phyloP scores from a whole-genome alignment of 2,329 filamentous ascomycete genomes.

The Stemphylium beticola region DNA sequence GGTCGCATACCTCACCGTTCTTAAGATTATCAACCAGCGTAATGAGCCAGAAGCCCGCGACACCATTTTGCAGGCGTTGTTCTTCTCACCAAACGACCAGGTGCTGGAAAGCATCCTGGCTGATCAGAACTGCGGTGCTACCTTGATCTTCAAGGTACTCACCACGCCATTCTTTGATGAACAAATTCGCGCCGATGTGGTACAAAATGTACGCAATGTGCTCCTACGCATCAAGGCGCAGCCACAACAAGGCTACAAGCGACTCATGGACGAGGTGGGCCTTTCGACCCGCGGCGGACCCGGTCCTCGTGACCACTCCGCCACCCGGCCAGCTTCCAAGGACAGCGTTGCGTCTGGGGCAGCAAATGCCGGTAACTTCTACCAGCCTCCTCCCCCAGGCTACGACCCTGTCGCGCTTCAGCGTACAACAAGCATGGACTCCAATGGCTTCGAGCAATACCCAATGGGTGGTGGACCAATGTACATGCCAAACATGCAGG shows the following conservation, averaged over 20 bases:
- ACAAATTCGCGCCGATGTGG: constrained; percentile 81
- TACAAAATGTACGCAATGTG: constrained; percentile 90
- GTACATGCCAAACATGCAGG: constrained; percentile 49
- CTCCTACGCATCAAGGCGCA: constrained; percentile 90
- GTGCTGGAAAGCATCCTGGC: constrained; percentile 87
- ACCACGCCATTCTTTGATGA: constrained; percentile 98
- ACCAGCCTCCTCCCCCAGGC: constrained; percentile 43
- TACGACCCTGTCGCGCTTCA: constrained; percentile 54
- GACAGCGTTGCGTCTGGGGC: constrained; percentile 40
- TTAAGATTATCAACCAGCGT: constrained; percentile 98
- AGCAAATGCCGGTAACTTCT: constrained; percentile 44
- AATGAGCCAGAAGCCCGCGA: constrained; percentile 92
- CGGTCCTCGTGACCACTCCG: constrained; percentile 44
- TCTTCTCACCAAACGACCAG: constrained; percentile 88
- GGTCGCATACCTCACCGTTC: constrained; percentile 93
- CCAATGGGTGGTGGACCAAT: constrained; percentile 44
- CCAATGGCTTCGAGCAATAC: constrained; percentile 56
- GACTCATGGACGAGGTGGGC: constrained; percentile 97
- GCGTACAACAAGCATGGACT: constrained; percentile 58
- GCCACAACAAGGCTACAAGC: constrained; percentile 95
- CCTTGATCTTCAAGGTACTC: constrained; percentile 96
- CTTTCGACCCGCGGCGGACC: constrained; percentile 66
- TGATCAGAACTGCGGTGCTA: constrained; percentile 91
- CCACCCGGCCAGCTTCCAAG: constrained; percentile 47
- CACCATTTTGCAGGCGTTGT: constrained; percentile 85